phyloP scores from a whole-genome alignment of 176 grass and related monocot species.

The Eleusine indica region DNA sequence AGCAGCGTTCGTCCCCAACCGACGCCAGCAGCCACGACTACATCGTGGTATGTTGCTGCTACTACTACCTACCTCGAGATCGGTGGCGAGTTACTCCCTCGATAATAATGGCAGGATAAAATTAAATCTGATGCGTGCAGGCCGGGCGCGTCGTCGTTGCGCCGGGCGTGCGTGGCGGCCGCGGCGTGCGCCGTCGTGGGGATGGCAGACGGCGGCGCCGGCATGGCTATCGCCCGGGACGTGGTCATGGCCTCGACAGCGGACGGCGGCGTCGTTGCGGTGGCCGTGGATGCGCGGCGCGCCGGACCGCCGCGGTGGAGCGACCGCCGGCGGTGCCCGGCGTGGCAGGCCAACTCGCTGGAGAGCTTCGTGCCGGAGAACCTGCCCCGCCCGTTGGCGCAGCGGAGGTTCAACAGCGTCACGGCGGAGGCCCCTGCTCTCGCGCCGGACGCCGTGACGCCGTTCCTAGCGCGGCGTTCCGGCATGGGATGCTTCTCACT shows the following conservation, averaged over 20 bases:
- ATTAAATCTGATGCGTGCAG: background rate
- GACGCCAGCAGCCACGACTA: background rate
- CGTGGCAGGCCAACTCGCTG: slow-evolving; percentile 73
- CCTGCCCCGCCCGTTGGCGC: slow-evolving; percentile 67
- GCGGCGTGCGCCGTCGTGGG: slow-evolving; percentile 64
- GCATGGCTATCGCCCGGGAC: background rate
- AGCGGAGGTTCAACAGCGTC: slow-evolving; percentile 55
- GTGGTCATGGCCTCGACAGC: background rate
- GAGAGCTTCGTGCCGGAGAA: slow-evolving; percentile 94
- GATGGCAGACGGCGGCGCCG: slow-evolving; percentile 28
- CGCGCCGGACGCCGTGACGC: slow-evolving; percentile 17
- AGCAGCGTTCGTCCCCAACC: background rate
- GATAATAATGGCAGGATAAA: too few species aligned
- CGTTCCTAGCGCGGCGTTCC: slow-evolving; percentile 35
- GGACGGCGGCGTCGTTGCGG: background rate
- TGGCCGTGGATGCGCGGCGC: background rate
- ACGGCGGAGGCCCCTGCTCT: slow-evolving; percentile 12
- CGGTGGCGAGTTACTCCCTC: too few species aligned
- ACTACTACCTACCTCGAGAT: background rate
- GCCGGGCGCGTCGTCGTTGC: slow-evolving; percentile 25
- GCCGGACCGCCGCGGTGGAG: slow-evolving; percentile 65
- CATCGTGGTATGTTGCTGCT: slow-evolving; percentile 27
- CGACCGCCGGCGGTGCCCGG: slow-evolving; percentile 79
- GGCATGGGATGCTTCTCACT: slow-evolving; percentile 70
- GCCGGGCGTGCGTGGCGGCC: slow-evolving; percentile 56